phyloP scores from a whole-genome alignment of 768 basidiomycete genomes.

The Termitomyces eurrhizus region DNA sequence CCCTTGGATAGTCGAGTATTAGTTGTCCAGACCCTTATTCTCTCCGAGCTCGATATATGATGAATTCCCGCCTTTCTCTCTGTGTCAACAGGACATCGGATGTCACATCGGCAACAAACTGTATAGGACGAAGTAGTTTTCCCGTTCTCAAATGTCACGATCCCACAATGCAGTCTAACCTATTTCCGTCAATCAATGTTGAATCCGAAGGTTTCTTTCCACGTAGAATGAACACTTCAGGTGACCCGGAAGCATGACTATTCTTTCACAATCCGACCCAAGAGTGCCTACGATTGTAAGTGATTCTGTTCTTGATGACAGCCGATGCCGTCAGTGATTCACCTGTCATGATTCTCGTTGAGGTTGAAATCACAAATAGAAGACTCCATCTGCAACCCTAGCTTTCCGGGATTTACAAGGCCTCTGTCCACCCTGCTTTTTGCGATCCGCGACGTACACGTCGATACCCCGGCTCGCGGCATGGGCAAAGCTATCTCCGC shows the following conservation, averaged over 20 bases:
- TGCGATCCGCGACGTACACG: neutral
- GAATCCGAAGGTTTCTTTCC: neutral
- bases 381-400: neutral
- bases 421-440: neutral
- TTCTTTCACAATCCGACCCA: neutral
- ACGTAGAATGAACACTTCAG: neutral
- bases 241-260: neutral
- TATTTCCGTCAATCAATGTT: conserved; percentile 1
- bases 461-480: neutral
- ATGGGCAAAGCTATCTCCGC: neutral
- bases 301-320: neutral
- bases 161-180: neutral
- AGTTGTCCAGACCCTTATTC: no score
- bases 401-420: neutral
- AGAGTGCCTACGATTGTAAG: neutral
- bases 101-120: neutral
- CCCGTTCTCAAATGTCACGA: neutral
- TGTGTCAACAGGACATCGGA: neutral
- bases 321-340: neutral
- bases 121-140: neutral
- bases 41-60: neutral
- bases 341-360: neutral
- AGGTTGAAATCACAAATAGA: neutral
- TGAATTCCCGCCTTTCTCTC: neutral
- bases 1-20: neutral